phyloP scores from a whole-genome alignment of 805 yeast species.

The Candida awuae region DNA sequence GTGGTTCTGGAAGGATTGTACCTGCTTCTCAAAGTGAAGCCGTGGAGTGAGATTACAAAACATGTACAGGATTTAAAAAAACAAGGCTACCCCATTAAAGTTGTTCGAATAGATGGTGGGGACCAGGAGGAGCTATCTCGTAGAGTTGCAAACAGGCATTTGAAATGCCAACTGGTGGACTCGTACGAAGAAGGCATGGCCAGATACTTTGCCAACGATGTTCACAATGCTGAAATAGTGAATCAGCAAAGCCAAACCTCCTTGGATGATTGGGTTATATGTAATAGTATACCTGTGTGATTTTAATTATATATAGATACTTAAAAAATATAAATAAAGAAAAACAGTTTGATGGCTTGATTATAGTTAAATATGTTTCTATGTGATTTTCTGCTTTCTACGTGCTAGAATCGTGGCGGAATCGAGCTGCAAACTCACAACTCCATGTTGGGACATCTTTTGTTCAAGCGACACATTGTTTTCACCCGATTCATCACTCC shows the following conservation, averaged over 20 bases:
- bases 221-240: constrained; percentile 46
- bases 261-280: constrained; percentile 17
- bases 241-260: constrained; percentile 11
- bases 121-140: constrained; percentile 38
- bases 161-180: constrained; percentile 44
- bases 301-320: neutral
- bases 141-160: constrained; percentile 62
- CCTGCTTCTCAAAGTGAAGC: constrained; percentile 46
- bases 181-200: constrained; percentile 42
- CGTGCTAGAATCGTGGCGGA: constrained; percentile 58
- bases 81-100: constrained; percentile 16
- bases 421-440: constrained; percentile 49
- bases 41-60: constrained; percentile 47
- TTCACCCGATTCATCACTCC: neutral
- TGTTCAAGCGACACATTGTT: constrained; percentile 18
- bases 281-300: constrained; percentile 9
- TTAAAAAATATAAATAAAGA: neutral
- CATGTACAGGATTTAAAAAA: constrained; percentile 23
- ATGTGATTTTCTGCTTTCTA: constrained; percentile 29
- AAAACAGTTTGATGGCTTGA: too few species aligned
- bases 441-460: constrained; percentile 6
- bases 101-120: constrained; percentile 17
- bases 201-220: constrained; percentile 50
- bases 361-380: too few species aligned
- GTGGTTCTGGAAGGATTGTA: constrained; percentile 74